Conservation (phyloP, 169 alveolate genomes). For the Cryptosporidium parvum region DNA sequence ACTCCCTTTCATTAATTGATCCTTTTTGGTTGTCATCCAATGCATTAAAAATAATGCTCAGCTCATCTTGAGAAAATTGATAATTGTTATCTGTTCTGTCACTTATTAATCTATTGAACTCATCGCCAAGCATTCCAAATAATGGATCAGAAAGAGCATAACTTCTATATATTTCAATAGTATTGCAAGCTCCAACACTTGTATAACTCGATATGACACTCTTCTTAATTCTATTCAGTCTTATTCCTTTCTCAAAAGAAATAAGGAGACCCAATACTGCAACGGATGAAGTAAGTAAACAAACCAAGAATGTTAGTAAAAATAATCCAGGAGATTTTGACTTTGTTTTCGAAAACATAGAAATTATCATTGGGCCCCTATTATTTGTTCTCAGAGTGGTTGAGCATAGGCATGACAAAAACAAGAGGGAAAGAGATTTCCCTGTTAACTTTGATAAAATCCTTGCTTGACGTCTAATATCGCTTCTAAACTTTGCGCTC, state of each 20-base stretch:
- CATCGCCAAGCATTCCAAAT: constrained; percentile 90
- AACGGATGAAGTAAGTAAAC: constrained; percentile 15
- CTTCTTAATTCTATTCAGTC: constrained; percentile 44
- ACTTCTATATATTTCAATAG: constrained; percentile 84
- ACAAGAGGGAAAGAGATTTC: constrained; percentile 87
- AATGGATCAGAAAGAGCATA: constrained; percentile 90
- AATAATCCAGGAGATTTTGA: constrained; percentile 33
- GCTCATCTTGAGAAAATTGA: constrained; percentile 88
- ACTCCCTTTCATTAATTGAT: constrained; percentile 91
- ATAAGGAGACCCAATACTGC: constrained; percentile 48
- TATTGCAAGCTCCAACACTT: constrained; percentile 40
- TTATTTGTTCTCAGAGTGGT: constrained; percentile 77
- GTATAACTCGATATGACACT: constrained; percentile 47
- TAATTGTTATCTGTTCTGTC: constrained; percentile 88
- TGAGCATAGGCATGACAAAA: constrained; percentile 77
- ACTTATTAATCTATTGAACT: constrained; percentile 88
- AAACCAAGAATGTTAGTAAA: constrained; percentile 29
- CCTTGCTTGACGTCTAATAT: constrained; percentile 86
- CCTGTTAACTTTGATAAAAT: constrained; percentile 89
- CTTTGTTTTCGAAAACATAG: constrained; percentile 26
- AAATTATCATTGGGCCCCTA: background rate
- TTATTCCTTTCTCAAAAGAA: constrained; percentile 48
- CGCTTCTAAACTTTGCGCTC: constrained; percentile 89
- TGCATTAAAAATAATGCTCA: constrained; percentile 88
- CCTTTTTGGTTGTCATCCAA: constrained; percentile 91